These are phyloP conservation scores for Mycena epipterygia DNA, from an alignment of 768 basidiomycete genomes.

Conservation along the genomic window DNA sequence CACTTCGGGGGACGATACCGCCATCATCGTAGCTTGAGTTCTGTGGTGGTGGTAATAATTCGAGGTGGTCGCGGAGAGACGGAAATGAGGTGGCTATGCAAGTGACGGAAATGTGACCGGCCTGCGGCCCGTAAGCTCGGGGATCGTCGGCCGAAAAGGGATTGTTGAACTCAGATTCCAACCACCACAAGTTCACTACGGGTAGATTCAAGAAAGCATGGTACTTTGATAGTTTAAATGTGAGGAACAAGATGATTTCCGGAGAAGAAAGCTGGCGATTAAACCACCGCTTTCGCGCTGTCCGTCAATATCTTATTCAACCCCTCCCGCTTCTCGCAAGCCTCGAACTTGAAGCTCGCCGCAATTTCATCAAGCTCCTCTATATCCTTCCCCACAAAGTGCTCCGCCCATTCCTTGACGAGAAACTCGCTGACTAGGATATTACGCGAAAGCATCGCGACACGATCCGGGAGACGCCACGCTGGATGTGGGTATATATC, in stretches of 20 bases:
- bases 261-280: too few species aligned
- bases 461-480: constrained; percentile 70
- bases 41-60: too few species aligned
- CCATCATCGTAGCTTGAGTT: constrained; percentile 18
- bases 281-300: constrained; percentile 47
- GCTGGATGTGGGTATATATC: constrained; percentile 72
- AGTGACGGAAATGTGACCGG: too few species aligned
- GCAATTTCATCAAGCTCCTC: constrained; percentile 80
- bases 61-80: too few species aligned
- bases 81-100: too few species aligned
- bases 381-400: constrained; percentile 70
- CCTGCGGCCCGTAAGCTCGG: too few species aligned
- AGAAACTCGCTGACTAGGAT: constrained; percentile 81
- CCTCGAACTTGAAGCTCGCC: constrained; percentile 79
- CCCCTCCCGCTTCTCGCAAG: constrained; percentile 77
- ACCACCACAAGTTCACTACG: too few species aligned
- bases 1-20: constrained; percentile 1
- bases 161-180: too few species aligned
- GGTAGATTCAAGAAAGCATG: too few species aligned
- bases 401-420: constrained; percentile 80
- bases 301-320: constrained; percentile 69
- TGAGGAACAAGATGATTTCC: not conserved
- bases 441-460: constrained; percentile 72
- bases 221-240: too few species aligned
- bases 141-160: too few species aligned